These are phyloP conservation scores for Scytalidium lignicola DNA, from an alignment of 2,329 filamentous ascomycete species.

Conservation along the genomic window DNA sequence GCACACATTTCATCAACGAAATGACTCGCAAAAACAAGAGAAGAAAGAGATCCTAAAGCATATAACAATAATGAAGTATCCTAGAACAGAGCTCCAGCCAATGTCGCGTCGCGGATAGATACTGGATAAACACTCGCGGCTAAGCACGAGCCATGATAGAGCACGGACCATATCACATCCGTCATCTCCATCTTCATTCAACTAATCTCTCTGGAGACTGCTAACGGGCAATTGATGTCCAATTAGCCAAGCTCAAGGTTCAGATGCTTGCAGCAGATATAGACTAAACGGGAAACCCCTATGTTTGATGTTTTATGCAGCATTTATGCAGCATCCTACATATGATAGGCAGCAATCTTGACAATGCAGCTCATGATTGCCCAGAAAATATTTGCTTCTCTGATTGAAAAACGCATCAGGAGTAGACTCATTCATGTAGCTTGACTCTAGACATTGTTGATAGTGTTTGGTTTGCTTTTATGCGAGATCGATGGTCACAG, in stretches of 20 bases:
- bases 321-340: too few species aligned
- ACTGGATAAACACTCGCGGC: not conserved
- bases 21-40: not conserved
- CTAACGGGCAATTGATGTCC: too few species aligned
- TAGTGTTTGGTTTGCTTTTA: conserved; percentile 2
- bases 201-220: too few species aligned
- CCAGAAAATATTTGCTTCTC: not conserved
- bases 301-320: too few species aligned
- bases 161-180: not conserved
- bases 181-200: too few species aligned
- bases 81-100: not conserved
- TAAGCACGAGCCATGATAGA: not conserved
- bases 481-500: not conserved
- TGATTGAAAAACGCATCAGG: not conserved
- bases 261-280: too few species aligned
- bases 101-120: not conserved
- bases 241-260: too few species aligned
- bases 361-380: not conserved
- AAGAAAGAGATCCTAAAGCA: not conserved
- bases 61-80: not conserved
- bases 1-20: not conserved
- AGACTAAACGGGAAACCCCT: too few species aligned
- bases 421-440: conserved; percentile 1
- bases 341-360: too few species aligned
- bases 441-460: conserved; percentile 1